Evolutionary conservation across 768 basidiomycete species (phyloP), one percentile per base, ranked within the genome.

Genomic region (Leccinum pellstonianum): DNA sequence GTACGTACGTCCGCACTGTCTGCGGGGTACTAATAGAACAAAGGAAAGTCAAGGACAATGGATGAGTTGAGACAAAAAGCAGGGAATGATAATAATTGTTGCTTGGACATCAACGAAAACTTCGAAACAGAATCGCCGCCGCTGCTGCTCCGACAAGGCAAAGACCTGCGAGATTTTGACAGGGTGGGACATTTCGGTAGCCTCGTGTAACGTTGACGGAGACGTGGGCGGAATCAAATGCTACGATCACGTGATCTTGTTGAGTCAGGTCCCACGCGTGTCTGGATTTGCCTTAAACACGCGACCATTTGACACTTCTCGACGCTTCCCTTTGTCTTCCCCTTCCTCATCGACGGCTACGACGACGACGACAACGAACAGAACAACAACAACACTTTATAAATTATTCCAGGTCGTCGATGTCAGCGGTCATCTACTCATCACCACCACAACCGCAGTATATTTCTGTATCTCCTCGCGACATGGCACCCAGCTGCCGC

Each of bases 151-250:
- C 41, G 10, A 46, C 43, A 19, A 46, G 43, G 43, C 43, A 46
- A 46, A 46, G 43, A 43, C 41, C 41, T 43, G 41, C 41, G 41
- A 43, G 41, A 19, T 46, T 46, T 46, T 46, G 47, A 48, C 47
- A 48, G 47, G 47, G 23, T 21, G 21, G 23, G 47, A 35, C 15
- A 49, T 56, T 52, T 49, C 48, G 61, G 60, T 74, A 73, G 68
- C 71, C 71, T 73, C 71, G 73, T 73, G 71, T 72, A 71, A 64
- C 69, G 69, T 62, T 58, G 71, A 68, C 66, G 68, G 71, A 68
- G 69, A 64, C 69, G 69, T 61, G 56, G 64, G 65, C 66, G 68
- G 71, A 66, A 52, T 52, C 64, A 72, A 61, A 58, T 61, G 25
- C 50, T 59, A 14, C 70, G 72, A 31, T 75, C 73, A 73, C 72